phyloP scores from a whole-genome alignment of 129 eudicot species.

The Centella asiatica region DNA sequence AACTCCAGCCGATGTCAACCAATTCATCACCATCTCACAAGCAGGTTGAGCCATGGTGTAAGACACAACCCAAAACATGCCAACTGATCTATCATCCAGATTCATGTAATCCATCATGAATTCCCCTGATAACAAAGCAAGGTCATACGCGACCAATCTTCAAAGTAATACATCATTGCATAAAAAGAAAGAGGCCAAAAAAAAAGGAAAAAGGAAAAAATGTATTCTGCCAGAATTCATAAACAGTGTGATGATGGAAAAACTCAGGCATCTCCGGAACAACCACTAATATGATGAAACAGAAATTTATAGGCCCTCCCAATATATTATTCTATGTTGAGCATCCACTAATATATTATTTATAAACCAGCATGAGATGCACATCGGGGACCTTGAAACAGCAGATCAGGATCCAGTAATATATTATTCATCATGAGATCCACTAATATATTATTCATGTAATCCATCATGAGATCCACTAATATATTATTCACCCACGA shows the following conservation, averaged over 20 bases:
- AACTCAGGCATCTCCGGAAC: not conserved
- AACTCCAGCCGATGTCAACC: constrained; percentile 77
- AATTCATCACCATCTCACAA: constrained; percentile 76
- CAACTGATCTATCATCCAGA: constrained; percentile 86
- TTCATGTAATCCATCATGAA: constrained; percentile 85
- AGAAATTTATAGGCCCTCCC: too few species aligned
- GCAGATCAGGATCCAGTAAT: too few species aligned
- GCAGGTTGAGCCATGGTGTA: constrained; percentile 99
- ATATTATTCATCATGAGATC: too few species aligned
- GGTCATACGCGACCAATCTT: not conserved
- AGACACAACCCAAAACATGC: constrained; percentile 99
- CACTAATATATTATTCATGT: too few species aligned
- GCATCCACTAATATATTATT: too few species aligned
- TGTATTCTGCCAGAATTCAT: not conserved
- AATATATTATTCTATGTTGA: not conserved
- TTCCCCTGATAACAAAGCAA: constrained; percentile 48
- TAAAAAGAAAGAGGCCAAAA: not conserved
- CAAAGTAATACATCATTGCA: not conserved
- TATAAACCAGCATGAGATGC: not conserved
- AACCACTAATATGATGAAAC: too few species aligned
- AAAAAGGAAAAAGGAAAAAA: not conserved
- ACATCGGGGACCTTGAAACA: too few species aligned
- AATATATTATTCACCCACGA: too few species aligned
- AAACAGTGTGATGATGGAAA: not conserved
- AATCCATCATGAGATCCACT: too few species aligned